These are phyloP conservation scores for Globisporangium nodosum DNA, from an alignment of 352 stramenopile species.

Conservation along the genomic window DNA sequence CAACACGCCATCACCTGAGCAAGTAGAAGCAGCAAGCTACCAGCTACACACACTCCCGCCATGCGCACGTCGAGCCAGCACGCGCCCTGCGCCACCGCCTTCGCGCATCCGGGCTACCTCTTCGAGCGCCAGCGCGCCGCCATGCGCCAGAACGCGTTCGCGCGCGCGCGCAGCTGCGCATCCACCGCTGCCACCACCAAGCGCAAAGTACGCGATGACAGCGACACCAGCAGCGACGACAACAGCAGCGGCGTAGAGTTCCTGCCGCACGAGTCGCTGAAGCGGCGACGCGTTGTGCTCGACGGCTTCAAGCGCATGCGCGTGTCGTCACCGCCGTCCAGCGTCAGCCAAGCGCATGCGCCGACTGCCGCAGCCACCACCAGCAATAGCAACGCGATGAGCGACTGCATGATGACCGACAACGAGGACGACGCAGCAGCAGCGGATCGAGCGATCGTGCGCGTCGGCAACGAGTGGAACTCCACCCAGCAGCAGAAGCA, in stretches of 20 bases:
- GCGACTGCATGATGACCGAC: slow-evolving; percentile 23
- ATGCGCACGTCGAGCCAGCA: slow-evolving; percentile 12
- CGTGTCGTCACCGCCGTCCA: slow-evolving; percentile 36
- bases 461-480: not conserved
- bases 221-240: not conserved
- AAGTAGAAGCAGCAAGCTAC: no score
- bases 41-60: not conserved
- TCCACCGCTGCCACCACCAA: slow-evolving; percentile 26
- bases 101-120: slow-evolving; percentile 28
- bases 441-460: not conserved
- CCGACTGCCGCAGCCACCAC: slow-evolving; percentile 10
- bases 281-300: slow-evolving; percentile 29
- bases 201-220: slow-evolving; percentile 21
- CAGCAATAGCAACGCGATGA: slow-evolving; percentile 18
- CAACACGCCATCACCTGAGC: not conserved
- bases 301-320: slow-evolving; percentile 72
- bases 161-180: slow-evolving; percentile 21
- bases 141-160: slow-evolving; percentile 46
- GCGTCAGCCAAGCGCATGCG: not conserved
- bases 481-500: not conserved
- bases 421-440: not conserved
- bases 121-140: slow-evolving; percentile 35
- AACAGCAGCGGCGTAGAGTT: slow-evolving; percentile 11
- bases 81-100: slow-evolving; percentile 31
- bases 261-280: slow-evolving; percentile 4